phyloP scores from a whole-genome alignment of 1,284 basidiomycete genomes.

The Fomes fomentarius region DNA sequence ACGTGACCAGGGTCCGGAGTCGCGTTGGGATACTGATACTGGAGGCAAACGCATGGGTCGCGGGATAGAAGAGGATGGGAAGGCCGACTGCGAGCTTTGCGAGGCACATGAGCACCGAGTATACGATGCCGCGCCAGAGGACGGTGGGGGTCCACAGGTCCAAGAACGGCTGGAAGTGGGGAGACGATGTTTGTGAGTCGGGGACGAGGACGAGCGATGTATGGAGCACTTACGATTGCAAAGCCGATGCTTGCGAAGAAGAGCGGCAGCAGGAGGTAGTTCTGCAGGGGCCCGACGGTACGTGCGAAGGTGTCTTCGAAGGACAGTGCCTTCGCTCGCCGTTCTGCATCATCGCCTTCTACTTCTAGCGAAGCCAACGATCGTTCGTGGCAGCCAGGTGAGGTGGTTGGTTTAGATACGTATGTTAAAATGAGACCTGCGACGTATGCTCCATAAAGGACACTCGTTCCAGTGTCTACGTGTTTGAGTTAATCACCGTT shows the following conservation, averaged over 20 bases:
- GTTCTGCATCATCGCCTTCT: neutral
- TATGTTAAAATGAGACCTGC: slow-evolving; percentile 30
- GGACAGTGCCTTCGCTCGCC: slow-evolving; percentile 16
- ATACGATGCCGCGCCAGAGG: slow-evolving; percentile 55
- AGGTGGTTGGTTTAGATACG: slow-evolving; percentile 21
- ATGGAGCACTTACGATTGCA: slow-evolving; percentile 39
- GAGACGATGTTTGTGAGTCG: neutral
- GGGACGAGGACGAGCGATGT: neutral
- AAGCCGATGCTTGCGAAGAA: slow-evolving; percentile 61
- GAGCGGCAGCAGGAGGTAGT: slow-evolving; percentile 47
- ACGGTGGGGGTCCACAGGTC: slow-evolving; percentile 46
- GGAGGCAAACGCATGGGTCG: neutral
- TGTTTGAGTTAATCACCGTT: neutral
- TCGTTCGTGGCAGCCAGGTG: neutral
- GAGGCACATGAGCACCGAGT: slow-evolving; percentile 50
- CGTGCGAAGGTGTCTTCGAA: slow-evolving; percentile 34
- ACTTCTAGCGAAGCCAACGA: too few species aligned
- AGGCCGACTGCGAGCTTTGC: slow-evolving; percentile 41
- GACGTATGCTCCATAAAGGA: slow-evolving; percentile 34
- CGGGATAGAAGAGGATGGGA: slow-evolving; percentile 24
- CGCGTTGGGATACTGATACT: neutral
- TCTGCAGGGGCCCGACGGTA: slow-evolving; percentile 38
- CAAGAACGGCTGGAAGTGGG: slow-evolving; percentile 43
- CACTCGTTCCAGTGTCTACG: slow-evolving; percentile 32
- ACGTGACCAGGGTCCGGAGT: neutral